phyloP scores from a whole-genome alignment of 805 yeast species.

The Metahyphopichia silvanorum region DNA sequence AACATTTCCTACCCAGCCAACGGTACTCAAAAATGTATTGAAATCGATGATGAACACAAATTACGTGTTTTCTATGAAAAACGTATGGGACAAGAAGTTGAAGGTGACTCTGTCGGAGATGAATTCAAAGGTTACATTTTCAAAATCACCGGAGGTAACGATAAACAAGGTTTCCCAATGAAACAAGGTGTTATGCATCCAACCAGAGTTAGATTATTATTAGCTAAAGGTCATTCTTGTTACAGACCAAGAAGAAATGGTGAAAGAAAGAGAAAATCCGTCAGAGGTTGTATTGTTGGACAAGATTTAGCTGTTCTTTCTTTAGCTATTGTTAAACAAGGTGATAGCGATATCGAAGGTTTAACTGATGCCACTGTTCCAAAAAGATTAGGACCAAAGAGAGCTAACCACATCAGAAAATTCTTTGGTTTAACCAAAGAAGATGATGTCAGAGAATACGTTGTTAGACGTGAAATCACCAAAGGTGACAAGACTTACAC shows the following conservation, averaged over 20 bases:
- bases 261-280: slow-evolving; percentile 99
- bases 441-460: slow-evolving; percentile 85
- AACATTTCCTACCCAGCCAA: slow-evolving; percentile 99
- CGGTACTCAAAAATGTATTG: slow-evolving; percentile 98
- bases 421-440: slow-evolving; percentile 97
- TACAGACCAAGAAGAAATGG: slow-evolving; percentile 99
- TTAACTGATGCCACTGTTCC: slow-evolving; percentile 92
- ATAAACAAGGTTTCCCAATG: slow-evolving; percentile 99
- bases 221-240: slow-evolving; percentile 93
- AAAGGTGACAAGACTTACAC: slow-evolving; percentile 98
- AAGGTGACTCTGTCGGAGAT: slow-evolving; percentile 97
- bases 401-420: slow-evolving; percentile 99
- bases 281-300: slow-evolving; percentile 99
- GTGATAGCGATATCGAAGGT: slow-evolving; percentile 94
- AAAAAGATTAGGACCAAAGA: slow-evolving; percentile 99
- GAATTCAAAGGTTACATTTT: slow-evolving; percentile 99
- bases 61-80: slow-evolving; percentile 97
- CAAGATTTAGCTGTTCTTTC: slow-evolving; percentile 95
- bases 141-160: slow-evolving; percentile 99
- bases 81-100: slow-evolving; percentile 99
- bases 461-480: slow-evolving; percentile 96
- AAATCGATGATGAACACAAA: slow-evolving; percentile 98
- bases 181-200: slow-evolving; percentile 99
- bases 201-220: slow-evolving; percentile 96
- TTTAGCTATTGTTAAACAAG: slow-evolving; percentile 92